Base-by-base conservation (phyloP, 2,329 filamentous ascomycete species). In the Nemania serpens region DNA sequence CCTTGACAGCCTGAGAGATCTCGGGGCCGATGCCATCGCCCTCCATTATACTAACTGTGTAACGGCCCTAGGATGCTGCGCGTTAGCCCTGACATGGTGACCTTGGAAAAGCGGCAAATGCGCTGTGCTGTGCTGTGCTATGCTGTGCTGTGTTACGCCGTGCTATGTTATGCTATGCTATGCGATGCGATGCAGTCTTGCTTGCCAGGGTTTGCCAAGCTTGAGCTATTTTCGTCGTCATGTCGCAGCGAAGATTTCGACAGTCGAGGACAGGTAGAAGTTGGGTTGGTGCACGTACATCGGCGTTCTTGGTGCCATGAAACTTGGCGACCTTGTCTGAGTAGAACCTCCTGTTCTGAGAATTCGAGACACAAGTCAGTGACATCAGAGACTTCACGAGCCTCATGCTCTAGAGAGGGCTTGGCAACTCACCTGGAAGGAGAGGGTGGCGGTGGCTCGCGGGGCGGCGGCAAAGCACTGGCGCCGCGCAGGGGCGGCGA, bases 1-100 rank as follows among this genome's bases (percentile, higher is more conserved):
- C 91, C 88, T 98, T 99, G 75, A 99, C 93, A 52, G 95, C 96
- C 80, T 97, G 89, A 68, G 95, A 88, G 76, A 99, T 99, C 82
- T 99, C 94, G 67, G 95, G 95, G 64, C 95, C 95, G 77, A 99
- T 99, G 77, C 95, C 95, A 75, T 99, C 96, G 81, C 96, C 95
- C 85, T 99, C 96, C 70, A 99, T 99, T 80, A 99, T 84, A 72
- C 91, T 94, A 74, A 99, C 95, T 60, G 91, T 91, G 86, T 90
- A 99, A 80, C 95, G 95, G 75, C 95, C 95, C 92, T 96, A 61
- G 61, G 29, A 48, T 58, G 39, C 45, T 63, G 55, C 54, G 60
- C 59, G 64, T 71, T 56, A 70, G 68, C 61, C 66, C 9, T 57
- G 50, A 22, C 51, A 58, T 34, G 39, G 25, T 59, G 49, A 59